Percentiles rank a stretch among this genome's conserved stretches.
These are phyloP conservation scores for Escovopsis sp. DNA, from an alignment of 2,329 filamentous ascomycete genomes.

Conservation along the genomic window DNA sequence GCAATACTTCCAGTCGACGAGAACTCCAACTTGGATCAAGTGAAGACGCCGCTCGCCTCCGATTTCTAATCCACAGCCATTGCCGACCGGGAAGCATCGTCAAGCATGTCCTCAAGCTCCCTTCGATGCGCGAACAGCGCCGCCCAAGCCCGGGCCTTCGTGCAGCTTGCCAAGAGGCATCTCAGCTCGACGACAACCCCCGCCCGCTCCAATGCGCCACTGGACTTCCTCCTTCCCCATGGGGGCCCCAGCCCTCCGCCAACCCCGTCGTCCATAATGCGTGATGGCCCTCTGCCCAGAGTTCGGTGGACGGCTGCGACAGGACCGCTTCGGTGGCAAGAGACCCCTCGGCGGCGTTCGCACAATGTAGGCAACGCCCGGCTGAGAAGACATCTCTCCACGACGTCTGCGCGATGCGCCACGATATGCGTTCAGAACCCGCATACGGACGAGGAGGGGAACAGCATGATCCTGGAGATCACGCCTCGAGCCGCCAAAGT, in stretches of 20 bases:
- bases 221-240: constrained; percentile 26
- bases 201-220: constrained; percentile 12
- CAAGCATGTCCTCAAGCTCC: constrained; percentile 7
- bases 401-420: constrained; percentile 16
- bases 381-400: too few relatives aligned
- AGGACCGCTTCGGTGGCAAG: too few relatives aligned
- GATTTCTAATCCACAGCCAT: constrained; percentile 7
- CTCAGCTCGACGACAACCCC: constrained; percentile 11
- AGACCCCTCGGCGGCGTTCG: too few relatives aligned
- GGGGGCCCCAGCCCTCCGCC: constrained; percentile 7
- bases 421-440: constrained; percentile 52
- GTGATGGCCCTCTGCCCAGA: not conserved
- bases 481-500: constrained; percentile 70
- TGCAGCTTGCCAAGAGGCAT: constrained; percentile 24
- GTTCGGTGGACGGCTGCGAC: not conserved
- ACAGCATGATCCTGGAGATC: constrained; percentile 71
- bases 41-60: not conserved
- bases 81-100: constrained; percentile 10
- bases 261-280: not conserved
- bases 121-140: constrained; percentile 24
- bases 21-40: too few relatives aligned
- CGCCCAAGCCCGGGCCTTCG: constrained; percentile 23
- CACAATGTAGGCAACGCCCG: too few relatives aligned
- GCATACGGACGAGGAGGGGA: constrained; percentile 64
- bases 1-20: not conserved